Conservation (phyloP, 2,329 filamentous ascomycete genomes). For the Fusarium devonianum region DNA sequence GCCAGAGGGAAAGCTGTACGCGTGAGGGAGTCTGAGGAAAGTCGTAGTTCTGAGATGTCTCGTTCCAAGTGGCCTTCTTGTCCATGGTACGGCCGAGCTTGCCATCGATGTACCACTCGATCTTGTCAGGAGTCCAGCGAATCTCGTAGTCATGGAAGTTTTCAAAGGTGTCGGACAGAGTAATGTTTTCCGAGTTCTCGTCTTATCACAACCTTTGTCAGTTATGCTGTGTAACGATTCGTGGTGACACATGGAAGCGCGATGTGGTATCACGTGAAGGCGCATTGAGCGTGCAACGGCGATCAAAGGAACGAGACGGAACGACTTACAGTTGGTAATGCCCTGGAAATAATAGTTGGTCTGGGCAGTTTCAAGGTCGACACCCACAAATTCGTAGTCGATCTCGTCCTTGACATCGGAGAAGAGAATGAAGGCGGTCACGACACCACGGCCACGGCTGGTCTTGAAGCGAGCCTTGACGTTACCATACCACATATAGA, state of each 20-base stretch:
- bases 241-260: slow-evolving; percentile 18
- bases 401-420: slow-evolving; percentile 98
- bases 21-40: slow-evolving; percentile 92
- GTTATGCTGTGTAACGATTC: neutral
- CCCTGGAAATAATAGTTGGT: slow-evolving; percentile 99
- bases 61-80: slow-evolving; percentile 84
- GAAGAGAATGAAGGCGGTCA: slow-evolving; percentile 96
- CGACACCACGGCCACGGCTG: slow-evolving; percentile 83
- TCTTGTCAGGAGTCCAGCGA: slow-evolving; percentile 85
- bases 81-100: slow-evolving; percentile 76
- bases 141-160: slow-evolving; percentile 92
- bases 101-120: slow-evolving; percentile 90
- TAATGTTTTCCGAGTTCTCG: slow-evolving; percentile 76
- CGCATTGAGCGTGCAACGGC: neutral
- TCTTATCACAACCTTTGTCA: slow-evolving; percentile 61
- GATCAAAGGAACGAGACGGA: neutral
- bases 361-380: slow-evolving; percentile 78
- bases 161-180: slow-evolving; percentile 72
- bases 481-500: slow-evolving; percentile 97
- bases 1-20: slow-evolving; percentile 95
- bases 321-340: slow-evolving; percentile 80
- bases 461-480: slow-evolving; percentile 87
- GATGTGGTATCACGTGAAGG: slow-evolving; percentile 6
- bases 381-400: slow-evolving; percentile 93
- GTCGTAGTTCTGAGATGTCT: slow-evolving; percentile 78